These are phyloP conservation scores for Verticillium nubilum DNA, from an alignment of 2,329 filamentous ascomycete genomes.

Conservation along the genomic window DNA sequence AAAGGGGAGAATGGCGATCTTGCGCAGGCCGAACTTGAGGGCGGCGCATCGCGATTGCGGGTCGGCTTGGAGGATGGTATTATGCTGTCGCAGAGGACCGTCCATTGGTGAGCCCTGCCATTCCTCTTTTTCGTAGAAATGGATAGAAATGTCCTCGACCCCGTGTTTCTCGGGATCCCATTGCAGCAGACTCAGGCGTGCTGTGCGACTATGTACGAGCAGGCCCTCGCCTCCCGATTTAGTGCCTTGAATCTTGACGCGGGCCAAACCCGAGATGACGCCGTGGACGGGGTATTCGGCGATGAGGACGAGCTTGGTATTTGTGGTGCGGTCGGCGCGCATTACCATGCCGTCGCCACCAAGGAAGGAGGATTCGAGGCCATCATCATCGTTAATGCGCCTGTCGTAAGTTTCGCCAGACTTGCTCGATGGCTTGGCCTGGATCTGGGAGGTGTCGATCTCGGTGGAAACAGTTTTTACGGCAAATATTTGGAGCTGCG, in stretches of 20 bases:
- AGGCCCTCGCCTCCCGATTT: slow-evolving; percentile 80
- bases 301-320: slow-evolving; percentile 76
- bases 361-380: slow-evolving; percentile 61
- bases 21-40: slow-evolving; percentile 83
- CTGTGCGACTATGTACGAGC: slow-evolving; percentile 79
- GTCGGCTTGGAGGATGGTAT: slow-evolving; percentile 81
- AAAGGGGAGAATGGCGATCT: slow-evolving; percentile 91
- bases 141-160: slow-evolving; percentile 86
- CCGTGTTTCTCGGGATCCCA: slow-evolving; percentile 81
- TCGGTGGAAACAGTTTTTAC: slow-evolving; percentile 63
- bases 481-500: slow-evolving; percentile 85
- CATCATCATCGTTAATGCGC: slow-evolving; percentile 54
- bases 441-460: slow-evolving; percentile 40
- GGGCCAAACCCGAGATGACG: slow-evolving; percentile 75
- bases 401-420: slow-evolving; percentile 43
- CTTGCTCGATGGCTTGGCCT: slow-evolving; percentile 30
- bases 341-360: slow-evolving; percentile 57
- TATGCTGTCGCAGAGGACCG: slow-evolving; percentile 65
- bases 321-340: slow-evolving; percentile 57
- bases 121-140: slow-evolving; percentile 97
- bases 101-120: slow-evolving; percentile 78
- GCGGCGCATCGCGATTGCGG: slow-evolving; percentile 90
- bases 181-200: slow-evolving; percentile 87
- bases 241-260: slow-evolving; percentile 66
- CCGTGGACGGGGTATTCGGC: slow-evolving; percentile 81